Evolutionary conservation across 345 rosid species (phyloP), one percentile per base, ranked within the genome.

Genomic region (Brassica incana): DNA sequence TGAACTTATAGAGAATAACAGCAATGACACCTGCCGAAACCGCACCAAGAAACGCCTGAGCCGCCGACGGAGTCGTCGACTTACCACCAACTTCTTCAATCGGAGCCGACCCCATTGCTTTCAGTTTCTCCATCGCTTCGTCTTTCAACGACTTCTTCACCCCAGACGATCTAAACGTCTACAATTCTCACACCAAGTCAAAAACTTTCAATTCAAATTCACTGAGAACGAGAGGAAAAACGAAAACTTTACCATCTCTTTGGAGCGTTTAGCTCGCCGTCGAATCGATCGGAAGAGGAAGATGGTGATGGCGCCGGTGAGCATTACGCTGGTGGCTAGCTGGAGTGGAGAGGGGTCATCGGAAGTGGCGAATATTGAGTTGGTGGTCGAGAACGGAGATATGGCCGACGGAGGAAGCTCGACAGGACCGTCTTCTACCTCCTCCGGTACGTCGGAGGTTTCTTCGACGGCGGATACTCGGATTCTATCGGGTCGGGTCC

Each of bases 261-360:
- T 95, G 5, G 92, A 86, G 2, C 97, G 95, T 70, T 85, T 87
- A 61, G 88, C 95, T 1, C 99, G 92, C 69, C 97, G 97, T 60
- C 98, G 89, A 50, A 95, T 29, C 8, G 98, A 75, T 38, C 98
- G 98, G 80, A 91, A 86, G 84, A 95, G 97, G 86, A 92, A 95
- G 77, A 95, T 77, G 12, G 88, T 79, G 80, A 95, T 86, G 78
- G 97, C 87, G 2, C 94, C 99, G 8, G 95, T 91, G 69, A 95
- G 95, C 71, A 95, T 86, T 59, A 92, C 89, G 69, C 97, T 91
- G 65, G 97, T 88, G 81, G 97, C 88, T 8, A 91, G 83, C 50
- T 92, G 99, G 74, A 92, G 80, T 18, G 91, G 79, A 12, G 93
- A 71, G 68, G 99, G 97, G 16, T 91, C 91, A 73, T 95, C 95